Evolutionary conservation across 129 eudicot species (phyloP), one percentile per base, ranked within the genome.

Genomic region (Ambrosia artemisiifolia): DNA sequence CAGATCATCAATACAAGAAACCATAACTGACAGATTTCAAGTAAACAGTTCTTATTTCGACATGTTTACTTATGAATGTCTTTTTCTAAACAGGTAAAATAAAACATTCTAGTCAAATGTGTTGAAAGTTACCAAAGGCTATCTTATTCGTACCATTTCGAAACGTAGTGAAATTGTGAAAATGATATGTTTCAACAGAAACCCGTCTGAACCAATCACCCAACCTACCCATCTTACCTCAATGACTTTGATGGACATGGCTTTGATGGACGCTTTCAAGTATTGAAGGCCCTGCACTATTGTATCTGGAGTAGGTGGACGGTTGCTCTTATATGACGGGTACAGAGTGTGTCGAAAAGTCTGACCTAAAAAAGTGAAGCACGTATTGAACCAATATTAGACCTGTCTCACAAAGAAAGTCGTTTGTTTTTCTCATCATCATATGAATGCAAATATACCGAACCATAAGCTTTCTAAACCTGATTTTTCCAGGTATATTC

Each of bases 291-390:
- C 97, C 75, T 94, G 99, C 68, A 94, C 95, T 53, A 94, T 79
- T 6, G 99, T 94, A 90, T 90, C 99, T 30, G 99, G 97, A 64
- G 99, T 94, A 4, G 99, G 97, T 49, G 94, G 87, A 56, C 97
- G 96, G 48, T 94, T 88, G 91, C 97, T 86, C 80, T 94, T 94
- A 85, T 94, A 94, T 16, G 79, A 16, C 3, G 99, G 97, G 79
- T 90, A 94, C 20, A 90, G 79, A 48, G 90, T 90, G 85, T 90
- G 99, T 64, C 99, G 96, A 66, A 94, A 94, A 65, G 90, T 94
- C 70, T 78, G 75, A 75, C 99, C 99, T 94, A 74, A 81, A 20
- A 75, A 63, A 55, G 44, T 47, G 16, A 67, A 49, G 42, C 48
- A 81, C 6, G 30, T 66, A 43, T 79, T 20, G 47, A 24, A 49